Base-by-base conservation (phyloP, 345 rosid species). In the Lumnitzera littorea region DNA sequence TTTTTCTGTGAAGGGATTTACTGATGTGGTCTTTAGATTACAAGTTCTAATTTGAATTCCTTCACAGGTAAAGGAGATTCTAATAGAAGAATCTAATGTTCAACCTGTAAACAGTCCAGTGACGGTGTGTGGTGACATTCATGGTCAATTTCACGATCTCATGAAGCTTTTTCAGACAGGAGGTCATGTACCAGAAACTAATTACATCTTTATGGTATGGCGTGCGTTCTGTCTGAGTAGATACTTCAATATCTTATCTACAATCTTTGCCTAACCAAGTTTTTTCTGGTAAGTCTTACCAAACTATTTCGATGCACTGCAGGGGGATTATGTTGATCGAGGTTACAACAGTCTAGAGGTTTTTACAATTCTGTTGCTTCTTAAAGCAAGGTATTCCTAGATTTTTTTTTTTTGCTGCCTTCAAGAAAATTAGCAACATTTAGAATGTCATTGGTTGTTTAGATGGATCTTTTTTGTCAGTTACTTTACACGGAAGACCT, bases 301-400 rank as follows among this genome's bases (percentile, higher is more conserved):
- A 5, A 36, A 9, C 43, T 36, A 5, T 36, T 36, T 36, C 43
- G 7, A 36, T 36, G 43, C 43, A 36, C 43, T 56, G 4, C 20
- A 95, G 99, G 96, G 98, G 23, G 96, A 86, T 78, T 91, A 88
- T 64, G 96, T 91, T 46, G 98, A 91, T 69, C 84, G 98, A 60
- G 98, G 98, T 70, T 91, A 91, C 79, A 91, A 87, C 70, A 91
- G 96, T 75, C 96, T 91, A 73, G 98, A 91, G 83, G 98, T 91
- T 59, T 91, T 88, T 76, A 86, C 90, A 27, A 88, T 91, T 83
- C 95, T 91, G 66, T 78, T 91, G 80, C 96, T 91, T 70, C 98
- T 91, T 60, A 91, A 91, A 82, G 96, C 98, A 57, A 88, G 98
- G 98, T 84, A 78, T 31, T 13, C 65, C 41, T 9, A 5, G 43